A percentile compares a stretch with the other conserved stretches of the same genome.
Evolutionary conservation across 176 grass and related monocot species (phyloP).

Genomic region (Echinochloa phyllopogon): DNA sequence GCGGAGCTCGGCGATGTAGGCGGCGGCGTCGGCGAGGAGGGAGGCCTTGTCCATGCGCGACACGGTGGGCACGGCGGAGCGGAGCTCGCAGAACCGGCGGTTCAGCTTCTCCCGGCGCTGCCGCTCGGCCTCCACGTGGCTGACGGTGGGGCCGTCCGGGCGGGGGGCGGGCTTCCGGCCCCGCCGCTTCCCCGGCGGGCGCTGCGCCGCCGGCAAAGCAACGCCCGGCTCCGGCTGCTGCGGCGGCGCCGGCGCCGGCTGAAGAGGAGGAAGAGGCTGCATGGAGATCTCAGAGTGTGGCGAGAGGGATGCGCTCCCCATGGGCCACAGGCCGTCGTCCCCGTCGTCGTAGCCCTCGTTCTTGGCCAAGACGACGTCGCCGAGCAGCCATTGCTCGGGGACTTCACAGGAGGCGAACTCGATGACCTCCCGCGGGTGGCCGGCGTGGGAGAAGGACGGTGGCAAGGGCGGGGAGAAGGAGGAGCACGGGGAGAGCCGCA

Average conservation of each 20-base stretch:
- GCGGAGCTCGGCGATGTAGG: conserved; percentile 77
- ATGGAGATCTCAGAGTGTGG: conserved; percentile 45
- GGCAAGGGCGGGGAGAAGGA: conserved; percentile 29
- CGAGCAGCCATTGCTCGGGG: conserved; percentile 57
- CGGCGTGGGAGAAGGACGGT: conserved; percentile 36
- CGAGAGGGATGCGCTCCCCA: conserved; percentile 37
- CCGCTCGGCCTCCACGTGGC: conserved; percentile 82
- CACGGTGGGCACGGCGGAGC: conserved; percentile 74
- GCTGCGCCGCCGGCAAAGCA: neutral
- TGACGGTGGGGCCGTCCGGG: conserved; percentile 33
- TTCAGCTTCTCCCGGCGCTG: conserved; percentile 84
- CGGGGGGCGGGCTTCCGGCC: conserved; percentile 47
- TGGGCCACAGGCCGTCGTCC: neutral
- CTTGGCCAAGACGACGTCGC: conserved; percentile 34
- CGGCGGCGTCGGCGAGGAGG: conserved; percentile 72
- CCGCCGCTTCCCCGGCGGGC: conserved; percentile 35
- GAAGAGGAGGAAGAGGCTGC: neutral
- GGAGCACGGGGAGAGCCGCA: conserved; percentile 36
- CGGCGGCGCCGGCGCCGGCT: neutral
- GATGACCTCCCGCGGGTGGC: conserved; percentile 18
- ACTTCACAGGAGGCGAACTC: conserved; percentile 58
- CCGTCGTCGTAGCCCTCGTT: conserved; percentile 27
- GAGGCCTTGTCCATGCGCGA: conserved; percentile 94
- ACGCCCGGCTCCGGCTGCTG: neutral
- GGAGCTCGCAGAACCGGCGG: conserved; percentile 75